These are phyloP conservation scores for Voacanga thouarsii DNA, from an alignment of 257 asterid genomes.

Conservation along the genomic window DNA sequence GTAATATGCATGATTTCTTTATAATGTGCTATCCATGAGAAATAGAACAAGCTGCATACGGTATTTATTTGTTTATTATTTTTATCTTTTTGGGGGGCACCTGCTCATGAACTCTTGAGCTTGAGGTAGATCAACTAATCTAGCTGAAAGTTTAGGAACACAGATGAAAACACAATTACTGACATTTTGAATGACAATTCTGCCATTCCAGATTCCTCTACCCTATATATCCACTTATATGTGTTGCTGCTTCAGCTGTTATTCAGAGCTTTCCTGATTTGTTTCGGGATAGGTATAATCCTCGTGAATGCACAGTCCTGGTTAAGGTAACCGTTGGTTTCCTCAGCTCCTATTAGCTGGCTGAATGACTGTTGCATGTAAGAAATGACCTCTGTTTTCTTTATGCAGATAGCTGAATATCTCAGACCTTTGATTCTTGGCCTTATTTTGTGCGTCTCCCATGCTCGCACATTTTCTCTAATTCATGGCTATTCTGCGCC, in stretches of 20 bases:
- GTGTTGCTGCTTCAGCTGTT: constrained; percentile 98
- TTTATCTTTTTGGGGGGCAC: background rate
- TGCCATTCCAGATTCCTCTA: constrained; percentile 76
- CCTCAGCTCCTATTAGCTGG: constrained; percentile 6
- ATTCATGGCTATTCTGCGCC: constrained; percentile 97
- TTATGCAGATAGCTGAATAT: constrained; percentile 67
- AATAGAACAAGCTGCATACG: background rate
- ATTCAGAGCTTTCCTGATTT: constrained; percentile 93
- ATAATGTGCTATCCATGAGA: background rate
- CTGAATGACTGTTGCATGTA: constrained; percentile 19
- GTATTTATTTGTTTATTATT: background rate
- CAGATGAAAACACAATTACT: constrained; percentile 11
- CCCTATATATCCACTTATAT: constrained; percentile 96
- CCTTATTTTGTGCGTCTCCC: constrained; percentile 87
- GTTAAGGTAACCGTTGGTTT: constrained; percentile 49
- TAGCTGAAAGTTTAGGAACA: constrained; percentile 17
- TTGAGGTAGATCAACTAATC: background rate
- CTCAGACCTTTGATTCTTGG: constrained; percentile 85
- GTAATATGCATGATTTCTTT: background rate
- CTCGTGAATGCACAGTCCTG: constrained; percentile 45
- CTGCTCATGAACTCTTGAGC: no score
- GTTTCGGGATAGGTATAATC: constrained; percentile 69
- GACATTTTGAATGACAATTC: constrained; percentile 23
- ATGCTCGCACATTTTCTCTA: constrained; percentile 85
- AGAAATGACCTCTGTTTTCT: constrained; percentile 31